A percentile compares a stretch with the other conserved stretches of the same genome.
phyloP scores from a whole-genome alignment of 2,329 filamentous ascomycete species.

The Microsporum ferrugineum region DNA sequence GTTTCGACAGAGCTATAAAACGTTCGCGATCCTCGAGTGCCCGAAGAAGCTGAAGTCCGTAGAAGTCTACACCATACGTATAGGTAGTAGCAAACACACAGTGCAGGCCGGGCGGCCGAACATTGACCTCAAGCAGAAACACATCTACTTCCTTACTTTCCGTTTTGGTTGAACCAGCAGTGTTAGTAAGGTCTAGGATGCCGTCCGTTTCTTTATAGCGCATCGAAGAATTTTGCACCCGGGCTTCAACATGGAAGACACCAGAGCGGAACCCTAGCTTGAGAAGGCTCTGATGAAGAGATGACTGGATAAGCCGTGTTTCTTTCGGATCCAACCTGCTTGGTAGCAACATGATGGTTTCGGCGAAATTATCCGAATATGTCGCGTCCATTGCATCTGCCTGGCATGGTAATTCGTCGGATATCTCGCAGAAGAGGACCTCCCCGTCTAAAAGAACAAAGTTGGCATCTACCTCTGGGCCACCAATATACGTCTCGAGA shows the following conservation, averaged over 20 bases:
- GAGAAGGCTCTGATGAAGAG: background rate
- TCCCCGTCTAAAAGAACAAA: conserved; percentile 32
- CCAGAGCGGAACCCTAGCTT: conserved; percentile 2
- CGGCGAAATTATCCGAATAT: background rate
- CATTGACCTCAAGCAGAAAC: conserved; percentile 22
- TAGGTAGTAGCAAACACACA: conserved; percentile 5
- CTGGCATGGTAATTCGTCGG: conserved; percentile 31
- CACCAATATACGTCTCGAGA: conserved; percentile 32
- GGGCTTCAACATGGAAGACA: conserved; percentile 7
- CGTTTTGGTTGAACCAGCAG: background rate
- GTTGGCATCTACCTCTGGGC: conserved; percentile 36
- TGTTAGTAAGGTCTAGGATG: background rate
- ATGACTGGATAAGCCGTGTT: background rate
- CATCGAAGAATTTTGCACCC: conserved; percentile 1
- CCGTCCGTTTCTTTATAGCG: background rate
- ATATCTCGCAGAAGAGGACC: conserved; percentile 31
- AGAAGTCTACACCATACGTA: conserved; percentile 20
- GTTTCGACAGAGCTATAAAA: conserved; percentile 14
- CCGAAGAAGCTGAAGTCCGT: background rate
- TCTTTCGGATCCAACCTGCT: background rate
- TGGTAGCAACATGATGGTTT: background rate
- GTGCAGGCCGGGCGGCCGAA: conserved; percentile 16
- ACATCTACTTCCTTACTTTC: background rate
- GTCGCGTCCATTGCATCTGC: background rate
- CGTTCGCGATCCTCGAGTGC: background rate